phyloP scores from a whole-genome alignment of 2,329 filamentous ascomycete species.

The Monosporascus sp. region DNA sequence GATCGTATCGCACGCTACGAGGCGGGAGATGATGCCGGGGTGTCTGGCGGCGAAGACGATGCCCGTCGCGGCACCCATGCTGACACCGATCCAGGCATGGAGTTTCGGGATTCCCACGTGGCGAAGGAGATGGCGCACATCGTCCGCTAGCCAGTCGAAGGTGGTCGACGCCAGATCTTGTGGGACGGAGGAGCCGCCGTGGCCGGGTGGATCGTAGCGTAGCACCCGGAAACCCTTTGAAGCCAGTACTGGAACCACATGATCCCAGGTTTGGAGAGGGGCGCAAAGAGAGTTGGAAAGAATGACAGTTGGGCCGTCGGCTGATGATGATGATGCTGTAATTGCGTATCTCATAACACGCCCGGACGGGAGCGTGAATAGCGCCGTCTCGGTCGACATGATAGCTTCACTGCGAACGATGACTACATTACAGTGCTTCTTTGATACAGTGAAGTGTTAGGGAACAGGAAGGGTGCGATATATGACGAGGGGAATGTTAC shows the following conservation, averaged over 20 bases:
- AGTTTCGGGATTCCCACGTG: conserved; percentile 26
- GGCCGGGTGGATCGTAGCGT: conserved; percentile 39
- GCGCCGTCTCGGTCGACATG: not conserved
- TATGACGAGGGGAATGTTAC: no score
- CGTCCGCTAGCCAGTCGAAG: conserved; percentile 33
- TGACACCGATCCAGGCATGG: conserved; percentile 39
- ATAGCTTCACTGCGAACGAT: not conserved
- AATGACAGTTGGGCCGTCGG: conserved; percentile 18
- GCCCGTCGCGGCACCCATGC: conserved; percentile 38
- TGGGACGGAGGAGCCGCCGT: conserved; percentile 33
- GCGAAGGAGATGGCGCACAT: conserved; percentile 30
- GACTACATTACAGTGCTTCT: not conserved
- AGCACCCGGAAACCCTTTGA: conserved; percentile 33
- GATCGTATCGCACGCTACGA: conserved; percentile 37
- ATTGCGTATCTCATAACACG: conserved; percentile 8
- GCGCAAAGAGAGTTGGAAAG: conserved; percentile 36
- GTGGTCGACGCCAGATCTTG: conserved; percentile 28
- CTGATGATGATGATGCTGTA: conserved; percentile 18
- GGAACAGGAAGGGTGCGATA: no score
- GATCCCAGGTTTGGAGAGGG: conserved; percentile 34
- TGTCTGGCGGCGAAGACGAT: conserved; percentile 34
- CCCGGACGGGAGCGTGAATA: not conserved
- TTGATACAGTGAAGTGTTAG: not conserved
- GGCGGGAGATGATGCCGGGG: conserved; percentile 31
- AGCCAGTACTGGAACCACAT: conserved; percentile 29